Base-by-base conservation (phyloP, 1,139 yeast genomes). In the Debaryomycetaceae sp. region DNA sequence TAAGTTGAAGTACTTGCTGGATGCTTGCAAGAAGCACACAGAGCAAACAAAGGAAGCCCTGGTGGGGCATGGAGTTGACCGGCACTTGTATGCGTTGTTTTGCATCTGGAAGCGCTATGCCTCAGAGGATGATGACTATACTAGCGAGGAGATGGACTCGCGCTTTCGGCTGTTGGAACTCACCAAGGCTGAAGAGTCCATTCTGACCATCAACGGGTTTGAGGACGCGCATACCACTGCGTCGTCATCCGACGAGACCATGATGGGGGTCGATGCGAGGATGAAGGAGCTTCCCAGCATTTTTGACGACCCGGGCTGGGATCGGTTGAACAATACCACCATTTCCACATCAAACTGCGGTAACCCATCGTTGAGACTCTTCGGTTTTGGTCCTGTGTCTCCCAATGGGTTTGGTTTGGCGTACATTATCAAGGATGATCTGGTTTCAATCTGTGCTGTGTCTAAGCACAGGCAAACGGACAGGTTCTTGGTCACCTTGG, bases 331-430 rank as follows among this genome's bases (percentile, higher is more conserved):
- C 45, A 63, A 62, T 39, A 65, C 73, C 1, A 48, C 65, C n/a
- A 47, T 66, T 12, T 65, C 71, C 5, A 65, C 72, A 6, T 65
- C 65, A 3, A 57, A 59, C 37, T 67, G 74, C 48, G 96, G 96
- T 34, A 88, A 88, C 52, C 95, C 96, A 5, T 76, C 95, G 2
- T 67, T 88, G 41, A 74, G 89, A 45, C 71, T 83, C 39, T 88
- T 88, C 59, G 96, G 96, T 0, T 88, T 88, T 58, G 96, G 96
- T 4, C 96, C 96, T 3, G 89, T 84, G 5, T 74, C 86, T 20
- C 79, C 93, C 15, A 86, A 83, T 47, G 96, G 96, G 11, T 88
- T 83, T 59, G 96, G 96, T 17, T 71, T 88, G 30, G 96, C 95
- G 3, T 88, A 88, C 55, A 86, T 88, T 45, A 82, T 88, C 48